Evolutionary conservation across 2,329 filamentous ascomycete genomes (phyloP).

Genomic region (Bertia moriformis): DNA sequence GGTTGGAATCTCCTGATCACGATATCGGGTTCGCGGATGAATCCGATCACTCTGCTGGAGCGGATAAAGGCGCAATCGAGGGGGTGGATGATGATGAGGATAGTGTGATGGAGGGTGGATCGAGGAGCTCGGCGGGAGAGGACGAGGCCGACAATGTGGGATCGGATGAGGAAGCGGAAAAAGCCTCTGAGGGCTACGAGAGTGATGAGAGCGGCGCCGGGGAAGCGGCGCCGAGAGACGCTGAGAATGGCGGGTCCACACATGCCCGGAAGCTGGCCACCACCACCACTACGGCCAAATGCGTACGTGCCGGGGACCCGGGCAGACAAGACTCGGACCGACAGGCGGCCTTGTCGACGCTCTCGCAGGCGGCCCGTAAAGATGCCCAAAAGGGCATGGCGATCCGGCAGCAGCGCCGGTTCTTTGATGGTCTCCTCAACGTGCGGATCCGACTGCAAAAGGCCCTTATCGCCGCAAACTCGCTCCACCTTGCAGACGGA

Average conservation of each 20-base stretch:
- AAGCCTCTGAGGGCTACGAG: constrained; percentile 9
- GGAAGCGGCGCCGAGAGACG: constrained; percentile 9
- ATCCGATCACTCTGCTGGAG: no score
- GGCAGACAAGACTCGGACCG: not conserved
- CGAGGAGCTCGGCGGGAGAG: constrained; percentile 18
- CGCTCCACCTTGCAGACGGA: constrained; percentile 44
- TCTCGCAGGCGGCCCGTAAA: constrained; percentile 53
- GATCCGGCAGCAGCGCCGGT: constrained; percentile 70
- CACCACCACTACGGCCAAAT: constrained; percentile 29
- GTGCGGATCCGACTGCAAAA: constrained; percentile 87
- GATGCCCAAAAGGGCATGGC: constrained; percentile 77
- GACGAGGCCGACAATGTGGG: constrained; percentile 16
- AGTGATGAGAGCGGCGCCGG: constrained; percentile 9
- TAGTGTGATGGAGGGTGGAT: no score
- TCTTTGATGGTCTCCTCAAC: constrained; percentile 80
- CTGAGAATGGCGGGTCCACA: constrained; percentile 26
- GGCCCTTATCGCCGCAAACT: constrained; percentile 72
- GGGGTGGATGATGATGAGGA: constrained; percentile 19
- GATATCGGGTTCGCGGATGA: constrained; percentile 18
- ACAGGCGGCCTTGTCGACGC: constrained; percentile 10
- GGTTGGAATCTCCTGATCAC: constrained; percentile 21
- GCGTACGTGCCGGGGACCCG: no score
- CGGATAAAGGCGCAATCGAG: constrained; percentile 12
- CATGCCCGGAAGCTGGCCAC: constrained; percentile 53
- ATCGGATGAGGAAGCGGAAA: constrained; percentile 12